Evolutionary conservation across 192 early-diverging fungal genomes (phyloP).

Genomic region (Backusella morwellensis): DNA sequence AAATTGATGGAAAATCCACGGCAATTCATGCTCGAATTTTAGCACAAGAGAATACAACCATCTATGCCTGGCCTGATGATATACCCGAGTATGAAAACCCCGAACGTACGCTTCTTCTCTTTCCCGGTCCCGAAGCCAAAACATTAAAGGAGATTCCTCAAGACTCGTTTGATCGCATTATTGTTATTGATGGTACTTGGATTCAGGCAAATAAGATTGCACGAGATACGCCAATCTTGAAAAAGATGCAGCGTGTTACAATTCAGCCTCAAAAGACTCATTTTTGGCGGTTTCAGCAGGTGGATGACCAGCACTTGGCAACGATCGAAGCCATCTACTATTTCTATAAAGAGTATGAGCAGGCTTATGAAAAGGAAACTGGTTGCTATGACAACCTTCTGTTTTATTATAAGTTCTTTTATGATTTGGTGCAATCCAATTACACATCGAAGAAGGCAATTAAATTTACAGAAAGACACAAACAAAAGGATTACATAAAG

Average conservation of each 20-base stretch:
- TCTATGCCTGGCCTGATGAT: slow-evolving; percentile 49
- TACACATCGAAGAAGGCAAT: slow-evolving; percentile 48
- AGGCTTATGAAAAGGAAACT: slow-evolving; percentile 57
- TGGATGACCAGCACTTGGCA: slow-evolving; percentile 72
- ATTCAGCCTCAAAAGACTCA: slow-evolving; percentile 72
- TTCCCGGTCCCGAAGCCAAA: slow-evolving; percentile 77
- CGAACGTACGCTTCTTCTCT: slow-evolving; percentile 71
- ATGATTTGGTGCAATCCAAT: slow-evolving; percentile 76
- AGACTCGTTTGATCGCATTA: slow-evolving; percentile 64
- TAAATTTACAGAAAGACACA: slow-evolving; percentile 18
- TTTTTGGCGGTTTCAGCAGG: slow-evolving; percentile 91
- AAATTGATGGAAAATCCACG: slow-evolving; percentile 85
- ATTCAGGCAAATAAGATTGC: slow-evolving; percentile 71
- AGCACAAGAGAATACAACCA: slow-evolving; percentile 63
- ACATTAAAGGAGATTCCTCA: slow-evolving; percentile 66
- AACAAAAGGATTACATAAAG: slow-evolving; percentile 23
- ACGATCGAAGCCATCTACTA: slow-evolving; percentile 98
- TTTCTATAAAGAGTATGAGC: slow-evolving; percentile 82
- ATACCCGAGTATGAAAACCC: slow-evolving; percentile 63
- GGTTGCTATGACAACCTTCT: slow-evolving; percentile 86
- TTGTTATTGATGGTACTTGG: slow-evolving; percentile 99
- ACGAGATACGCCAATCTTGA: slow-evolving; percentile 45
- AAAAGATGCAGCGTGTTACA: slow-evolving; percentile 55
- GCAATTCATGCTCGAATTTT: slow-evolving; percentile 84
- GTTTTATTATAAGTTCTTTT: slow-evolving; percentile 92